Evolutionary conservation across 805 yeast genomes (phyloP), one percentile per base, ranked within the genome.

Genomic region (Kodamaea lidongshanica): DNA sequence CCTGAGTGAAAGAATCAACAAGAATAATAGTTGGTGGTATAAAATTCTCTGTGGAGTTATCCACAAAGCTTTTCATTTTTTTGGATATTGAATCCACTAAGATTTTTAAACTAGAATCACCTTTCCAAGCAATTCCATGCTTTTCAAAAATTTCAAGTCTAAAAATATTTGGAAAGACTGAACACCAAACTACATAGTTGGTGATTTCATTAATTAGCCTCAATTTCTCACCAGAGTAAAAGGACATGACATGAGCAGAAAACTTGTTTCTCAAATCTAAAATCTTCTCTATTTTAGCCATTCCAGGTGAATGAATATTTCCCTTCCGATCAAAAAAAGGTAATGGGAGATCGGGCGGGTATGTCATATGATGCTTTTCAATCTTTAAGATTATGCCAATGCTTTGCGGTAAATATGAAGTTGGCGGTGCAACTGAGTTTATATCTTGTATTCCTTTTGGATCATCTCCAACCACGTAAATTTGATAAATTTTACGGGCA

Each of bases 261-360:
- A 63, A 69, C 34, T 66, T 70, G 6, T 61, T 58, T 14, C 69
- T 41, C 6, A 45, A 31, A 0, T 53, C 45, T 7, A 61, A 32
- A 0, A 46, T 58, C n/a, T 40, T 32, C 10, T 54, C 54, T 1
- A 58, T 42, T 33, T 60, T 62, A 22, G 45, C 49, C 28, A 58
- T 51, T 1, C 46, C 50, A 0, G 75, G 74, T 6, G 56, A 48
- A 5, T 55, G 48, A 3, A 67, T 41, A 19, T 49, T 51, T 30
- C 60, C 64, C 17, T 66, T 66, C 2, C 60, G 59, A 27, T 60
- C 60, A 21, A 69, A 39, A 39, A 54, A 67, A 0, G 73, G 71
- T 20, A 49, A 51, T 2, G 74, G 74, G 9, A 65, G 34, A 9
- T 54, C 61, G 1, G 70, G 72, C 12, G 61, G 57, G 3, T 52